A percentile compares a stretch with the other conserved stretches of the same genome.
Evolutionary conservation across 2,329 filamentous ascomycete species (phyloP).

Genomic region (Annulohypoxylon truncatum): DNA sequence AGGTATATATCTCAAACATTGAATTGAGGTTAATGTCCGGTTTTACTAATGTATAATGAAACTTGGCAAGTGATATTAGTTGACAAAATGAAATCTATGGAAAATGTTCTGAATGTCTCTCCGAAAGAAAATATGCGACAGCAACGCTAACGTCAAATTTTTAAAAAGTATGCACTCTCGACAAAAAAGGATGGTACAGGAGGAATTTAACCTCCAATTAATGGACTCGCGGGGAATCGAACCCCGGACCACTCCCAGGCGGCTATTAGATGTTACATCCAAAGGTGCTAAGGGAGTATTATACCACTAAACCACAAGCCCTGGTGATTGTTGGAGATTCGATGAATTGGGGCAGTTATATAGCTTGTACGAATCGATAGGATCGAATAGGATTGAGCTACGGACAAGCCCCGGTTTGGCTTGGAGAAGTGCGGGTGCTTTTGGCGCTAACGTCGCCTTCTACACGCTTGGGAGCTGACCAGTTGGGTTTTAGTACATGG

Average conservation of each 20-base stretch:
- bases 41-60: no score
- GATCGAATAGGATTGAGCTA: not conserved
- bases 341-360: not conserved
- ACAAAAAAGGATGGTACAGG: conserved; percentile 28
- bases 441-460: not conserved
- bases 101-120: no score
- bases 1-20: no score
- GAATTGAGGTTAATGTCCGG: no score
- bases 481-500: not conserved
- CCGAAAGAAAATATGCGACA: no score
- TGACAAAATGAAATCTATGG: no score
- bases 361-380: not conserved
- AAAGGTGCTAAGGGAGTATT: conserved; percentile 45
- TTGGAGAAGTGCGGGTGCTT: not conserved
- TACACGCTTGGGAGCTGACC: not conserved
- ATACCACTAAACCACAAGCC: conserved; percentile 45
- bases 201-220: conserved; percentile 36
- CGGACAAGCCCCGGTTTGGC: not conserved
- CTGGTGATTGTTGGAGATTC: not conserved
- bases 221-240: conserved; percentile 62
- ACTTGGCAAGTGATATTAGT: no score
- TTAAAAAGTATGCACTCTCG: not conserved
- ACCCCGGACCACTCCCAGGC: conserved; percentile 59
- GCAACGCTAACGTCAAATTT: not conserved
- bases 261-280: not conserved